Percentiles rank a stretch among this genome's conserved stretches.
Evolutionary conservation across 1,284 basidiomycete species (phyloP).

Genomic region (Tetrapyrgos nigripes): DNA sequence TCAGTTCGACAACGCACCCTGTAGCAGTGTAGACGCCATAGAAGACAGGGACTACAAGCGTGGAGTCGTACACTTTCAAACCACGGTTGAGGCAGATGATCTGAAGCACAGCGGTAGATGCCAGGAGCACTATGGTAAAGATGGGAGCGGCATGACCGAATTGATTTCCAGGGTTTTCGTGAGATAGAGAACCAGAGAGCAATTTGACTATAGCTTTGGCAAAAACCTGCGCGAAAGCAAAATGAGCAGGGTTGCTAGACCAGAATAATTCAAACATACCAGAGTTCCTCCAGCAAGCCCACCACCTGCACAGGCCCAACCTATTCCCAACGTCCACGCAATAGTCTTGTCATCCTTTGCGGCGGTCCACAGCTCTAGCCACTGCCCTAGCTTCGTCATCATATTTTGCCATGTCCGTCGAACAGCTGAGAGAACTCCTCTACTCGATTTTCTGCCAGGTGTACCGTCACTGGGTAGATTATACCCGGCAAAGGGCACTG

Average conservation of each 20-base stretch:
- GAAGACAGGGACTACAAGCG: slow-evolving; percentile 79
- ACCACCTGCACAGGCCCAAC: slow-evolving; percentile 92
- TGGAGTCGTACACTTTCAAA: slow-evolving; percentile 81
- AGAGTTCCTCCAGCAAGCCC: slow-evolving; percentile 87
- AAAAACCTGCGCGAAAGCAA: slow-evolving; percentile 5
- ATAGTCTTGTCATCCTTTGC: slow-evolving; percentile 83
- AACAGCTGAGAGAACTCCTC: slow-evolving; percentile 27
- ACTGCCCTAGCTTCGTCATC: slow-evolving; percentile 62
- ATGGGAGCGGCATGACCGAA: slow-evolving; percentile 84
- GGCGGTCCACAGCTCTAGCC: slow-evolving; percentile 78
- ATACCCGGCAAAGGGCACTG: slow-evolving; percentile 55
- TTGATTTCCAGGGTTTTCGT: slow-evolving; percentile 84
- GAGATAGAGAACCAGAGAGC: slow-evolving; percentile 75
- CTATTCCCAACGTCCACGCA: slow-evolving; percentile 89
- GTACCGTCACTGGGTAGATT: slow-evolving; percentile 10
- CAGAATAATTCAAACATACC: slow-evolving; percentile 59
- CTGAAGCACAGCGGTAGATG: slow-evolving; percentile 83
- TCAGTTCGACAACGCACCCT: slow-evolving; percentile 51
- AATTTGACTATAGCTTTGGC: slow-evolving; percentile 68
- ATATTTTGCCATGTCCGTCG: slow-evolving; percentile 47
- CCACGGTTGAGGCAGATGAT: slow-evolving; percentile 92
- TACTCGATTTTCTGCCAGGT: slow-evolving; percentile 37
- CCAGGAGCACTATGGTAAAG: slow-evolving; percentile 83
- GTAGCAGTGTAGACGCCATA: slow-evolving; percentile 75
- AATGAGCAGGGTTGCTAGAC: slow-evolving; percentile 10